phyloP scores from a whole-genome alignment of 768 basidiomycete genomes.

The Psilocybe tampanensis region DNA sequence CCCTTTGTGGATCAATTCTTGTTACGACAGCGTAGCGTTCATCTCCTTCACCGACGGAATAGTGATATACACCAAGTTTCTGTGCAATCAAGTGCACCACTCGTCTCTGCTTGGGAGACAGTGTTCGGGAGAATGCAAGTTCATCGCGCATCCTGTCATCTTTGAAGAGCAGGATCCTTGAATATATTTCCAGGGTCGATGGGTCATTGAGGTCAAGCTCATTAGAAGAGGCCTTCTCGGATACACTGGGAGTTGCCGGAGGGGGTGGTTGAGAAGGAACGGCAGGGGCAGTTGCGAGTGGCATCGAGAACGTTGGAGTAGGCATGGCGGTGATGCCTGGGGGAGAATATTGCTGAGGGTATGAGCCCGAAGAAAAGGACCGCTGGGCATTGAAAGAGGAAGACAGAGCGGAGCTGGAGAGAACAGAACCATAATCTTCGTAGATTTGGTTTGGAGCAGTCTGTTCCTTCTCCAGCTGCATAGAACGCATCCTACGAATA shows the following conservation, averaged over 20 bases:
- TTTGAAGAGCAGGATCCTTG: conserved; percentile 94
- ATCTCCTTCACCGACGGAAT: conserved; percentile 90
- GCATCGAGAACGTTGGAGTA: conserved; percentile 43
- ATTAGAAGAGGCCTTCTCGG: conserved; percentile 61
- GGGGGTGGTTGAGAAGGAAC: conserved; percentile 55
- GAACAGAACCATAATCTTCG: conserved; percentile 74
- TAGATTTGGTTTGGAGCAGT: conserved; percentile 52
- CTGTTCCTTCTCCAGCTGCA: conserved; percentile 91
- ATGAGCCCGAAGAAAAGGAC: conserved; percentile 68
- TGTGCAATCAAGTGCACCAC: conserved; percentile 96
- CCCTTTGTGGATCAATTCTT: conserved; percentile 83
- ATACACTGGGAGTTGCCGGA: conserved; percentile 61
- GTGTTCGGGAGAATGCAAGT: conserved; percentile 90
- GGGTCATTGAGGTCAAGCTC: conserved; percentile 97
- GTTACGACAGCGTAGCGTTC: conserved; percentile 94
- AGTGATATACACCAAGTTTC: conserved; percentile 94
- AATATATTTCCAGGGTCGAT: conserved; percentile 95
- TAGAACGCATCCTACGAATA: conserved; percentile 94
- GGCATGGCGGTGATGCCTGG: conserved; percentile 53
- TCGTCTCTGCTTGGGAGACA: conserved; percentile 83
- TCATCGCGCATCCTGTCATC: conserved; percentile 97
- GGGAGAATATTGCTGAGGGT: conserved; percentile 70
- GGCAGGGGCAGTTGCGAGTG: conserved; percentile 52
- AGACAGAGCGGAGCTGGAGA: conserved; percentile 53
- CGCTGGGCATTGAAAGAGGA: conserved; percentile 71